Percentiles rank a stretch among this genome's conserved stretches.
phyloP scores from a whole-genome alignment of 2,329 filamentous ascomycete species.

The Coniochaeta sp. region DNA sequence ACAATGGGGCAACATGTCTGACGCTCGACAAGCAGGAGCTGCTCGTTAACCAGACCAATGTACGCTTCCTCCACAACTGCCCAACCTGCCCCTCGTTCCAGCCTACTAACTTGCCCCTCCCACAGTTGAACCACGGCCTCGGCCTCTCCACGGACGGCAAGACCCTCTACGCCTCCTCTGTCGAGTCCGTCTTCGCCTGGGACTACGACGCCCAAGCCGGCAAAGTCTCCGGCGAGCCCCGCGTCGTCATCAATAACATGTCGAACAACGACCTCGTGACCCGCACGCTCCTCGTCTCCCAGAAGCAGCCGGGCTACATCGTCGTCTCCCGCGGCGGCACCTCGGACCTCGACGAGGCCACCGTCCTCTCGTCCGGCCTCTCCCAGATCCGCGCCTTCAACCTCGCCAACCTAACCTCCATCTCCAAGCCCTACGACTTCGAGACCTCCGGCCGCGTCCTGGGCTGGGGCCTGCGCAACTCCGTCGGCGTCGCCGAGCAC shows the following conservation, averaged over 20 bases:
- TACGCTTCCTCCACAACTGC: constrained; percentile 15
- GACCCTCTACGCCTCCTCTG: constrained; percentile 44
- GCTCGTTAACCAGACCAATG: constrained; percentile 27
- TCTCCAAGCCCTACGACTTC: constrained; percentile 32
- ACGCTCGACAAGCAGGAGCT: constrained; percentile 25
- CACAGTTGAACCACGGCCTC: constrained; percentile 42
- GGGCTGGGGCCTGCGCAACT: constrained; percentile 68
- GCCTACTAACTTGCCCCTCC: neutral
- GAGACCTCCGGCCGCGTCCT: constrained; percentile 39
- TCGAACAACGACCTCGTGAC: constrained; percentile 49
- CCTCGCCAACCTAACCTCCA: constrained; percentile 20
- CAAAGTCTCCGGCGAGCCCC: constrained; percentile 30
- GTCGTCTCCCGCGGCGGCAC: constrained; percentile 56
- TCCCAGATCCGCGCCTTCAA: constrained; percentile 51
- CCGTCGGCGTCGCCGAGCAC: constrained; percentile 63
- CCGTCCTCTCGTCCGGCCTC: constrained; percentile 41
- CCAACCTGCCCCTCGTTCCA: neutral
- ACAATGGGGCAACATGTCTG: constrained; percentile 34
- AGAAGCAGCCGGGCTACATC: constrained; percentile 42
- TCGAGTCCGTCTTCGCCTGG: constrained; percentile 50
- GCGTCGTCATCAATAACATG: constrained; percentile 53
- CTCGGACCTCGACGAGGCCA: constrained; percentile 40
- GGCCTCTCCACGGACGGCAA: constrained; percentile 37
- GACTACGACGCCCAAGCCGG: constrained; percentile 46
- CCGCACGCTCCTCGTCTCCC: constrained; percentile 53